Evolutionary conservation across 352 stramenopile genomes (phyloP), one percentile per base, ranked within the genome.

Genomic region (Globisporangium paddicum): DNA sequence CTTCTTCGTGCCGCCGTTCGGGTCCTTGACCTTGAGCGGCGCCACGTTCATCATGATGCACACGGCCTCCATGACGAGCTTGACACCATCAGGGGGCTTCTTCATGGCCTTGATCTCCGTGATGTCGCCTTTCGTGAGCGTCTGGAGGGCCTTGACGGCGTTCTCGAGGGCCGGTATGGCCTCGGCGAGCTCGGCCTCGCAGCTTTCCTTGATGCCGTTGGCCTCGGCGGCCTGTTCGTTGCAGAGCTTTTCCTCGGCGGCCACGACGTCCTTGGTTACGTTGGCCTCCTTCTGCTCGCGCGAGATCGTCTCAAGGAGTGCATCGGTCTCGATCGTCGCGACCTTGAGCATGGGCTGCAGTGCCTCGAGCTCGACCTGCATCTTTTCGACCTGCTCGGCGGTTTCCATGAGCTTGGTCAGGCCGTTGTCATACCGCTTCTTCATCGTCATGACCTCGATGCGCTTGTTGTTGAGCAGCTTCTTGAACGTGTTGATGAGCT

Each of bases 91-190:
- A 19, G 95, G 93, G 0, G 95, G 95, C 58, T 97, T 98, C 68
- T 97, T 98, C 92, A 98, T 98, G n/a, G 85, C 88, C 68, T 98
- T 98, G 46, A 98, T 94, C 69, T 98, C 95, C 0, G 87, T 96
- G 67, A 98, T 98, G 47, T 98, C 93, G 23, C 75, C 76, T 61
- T 98, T 98, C 4, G 80, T 97, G n/a, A 98, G 76, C 25, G 87
- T 97, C 56, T 97, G 86, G 18, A 98, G 69, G 0, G 93, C 95
- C 57, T 91, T 92, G 11, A 97, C 84, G 1, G 94, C 93, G 50
- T 86, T 91, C 58, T 97, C 90, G 5, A 98, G 69, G 5, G 89
- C 92, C 23, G 95, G 95, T 23, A 98, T 95, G 21, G 93, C 95
- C 58, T 97, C 87, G 1, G 90, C 92, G 10, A 98, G 71, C 47